A percentile compares a stretch with the other conserved stretches of the same genome.
Conservation (phyloP, 805 yeast genomes). For the Candida corydali region DNA sequence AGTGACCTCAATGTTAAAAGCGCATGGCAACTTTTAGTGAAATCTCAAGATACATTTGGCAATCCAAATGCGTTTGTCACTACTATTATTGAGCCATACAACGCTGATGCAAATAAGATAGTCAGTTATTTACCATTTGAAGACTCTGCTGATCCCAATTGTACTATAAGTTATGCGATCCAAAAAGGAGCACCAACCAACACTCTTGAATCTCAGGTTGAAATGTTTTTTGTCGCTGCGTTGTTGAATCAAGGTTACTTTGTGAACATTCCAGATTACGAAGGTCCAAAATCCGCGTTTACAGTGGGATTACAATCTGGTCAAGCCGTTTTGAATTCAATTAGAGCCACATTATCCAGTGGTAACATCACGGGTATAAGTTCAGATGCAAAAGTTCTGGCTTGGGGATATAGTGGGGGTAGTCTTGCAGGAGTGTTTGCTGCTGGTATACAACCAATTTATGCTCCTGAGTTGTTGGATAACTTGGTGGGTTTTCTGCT, state of each 20-base stretch:
- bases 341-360: conserved; percentile 22
- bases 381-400: conserved; percentile 15
- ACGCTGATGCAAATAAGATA: conserved; percentile 23
- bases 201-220: conserved; percentile 14
- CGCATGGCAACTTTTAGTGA: conserved; percentile 19
- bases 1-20: conserved; percentile 18
- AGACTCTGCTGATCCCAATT: conserved; percentile 22
- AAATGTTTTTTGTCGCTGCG: conserved; percentile 14
- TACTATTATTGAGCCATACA: conserved; percentile 25
- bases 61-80: conserved; percentile 22
- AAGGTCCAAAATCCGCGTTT: conserved; percentile 30
- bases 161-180: conserved; percentile 25
- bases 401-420: conserved; percentile 41
- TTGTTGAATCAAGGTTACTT: conserved; percentile 27
- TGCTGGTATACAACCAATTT: conserved; percentile 30
- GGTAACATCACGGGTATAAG: conserved; percentile 17
- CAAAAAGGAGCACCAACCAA: conserved; percentile 11
- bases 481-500: conserved; percentile 29
- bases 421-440: conserved; percentile 37
- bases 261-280: conserved; percentile 32
- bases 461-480: conserved; percentile 28
- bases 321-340: conserved; percentile 24
- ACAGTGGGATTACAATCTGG: conserved; percentile 30
- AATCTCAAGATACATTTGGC: conserved; percentile 22
- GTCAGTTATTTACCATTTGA: conserved; percentile 27